Evolutionary conservation across 2,329 filamentous ascomycete genomes (phyloP), one percentile per base, ranked within the genome.

Genomic region (Cytospora piceae): DNA sequence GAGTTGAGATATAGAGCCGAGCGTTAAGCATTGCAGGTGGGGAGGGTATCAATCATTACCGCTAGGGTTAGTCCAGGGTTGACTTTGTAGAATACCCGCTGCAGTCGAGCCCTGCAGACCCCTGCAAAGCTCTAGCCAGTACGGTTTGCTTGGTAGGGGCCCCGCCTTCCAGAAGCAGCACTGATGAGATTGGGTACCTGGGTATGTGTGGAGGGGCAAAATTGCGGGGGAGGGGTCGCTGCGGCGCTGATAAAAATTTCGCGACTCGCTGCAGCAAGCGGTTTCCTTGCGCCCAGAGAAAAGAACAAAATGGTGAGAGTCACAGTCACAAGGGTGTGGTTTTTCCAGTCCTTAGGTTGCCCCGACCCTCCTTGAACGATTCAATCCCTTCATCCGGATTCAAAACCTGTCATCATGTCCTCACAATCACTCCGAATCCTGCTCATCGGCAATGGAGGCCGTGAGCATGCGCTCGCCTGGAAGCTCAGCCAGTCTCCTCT

Each of bases 401-500:
- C 58, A 29, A n/a, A 22, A 54, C 54, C 20, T 37, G 15, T 31
- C 32, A 56, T 20, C 20, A 68, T 68, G 67, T 61, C 58, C 34
- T 61, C 64, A 27, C 65, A 60, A 56, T 70, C 77, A 37, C 83
- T 93, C 69, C 86, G 88, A 71, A 84, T 97, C 71, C 88, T 98
- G 69, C 88, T 98, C 69, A 88, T 98, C 70, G 94, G 95, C 74
- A 96, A 94, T 75, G 95, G 95, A 71, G 95, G 94, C 72, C 89
- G 95, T 73, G 95, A 99, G 80, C 93, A 98, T 79, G 92, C 94
- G 56, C 85, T 97, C 69, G 93, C 94, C 52, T 98, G 94, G 94
- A 97, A 96, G 80, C 83, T 98, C 69, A 87, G 89, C 74, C 90
- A 96, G 77, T 97, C 93, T 20, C 83, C 89, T 52, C 84, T 85